Base-by-base conservation (phyloP, 257 asterid species). In the Nicotiana sylvestris region DNA sequence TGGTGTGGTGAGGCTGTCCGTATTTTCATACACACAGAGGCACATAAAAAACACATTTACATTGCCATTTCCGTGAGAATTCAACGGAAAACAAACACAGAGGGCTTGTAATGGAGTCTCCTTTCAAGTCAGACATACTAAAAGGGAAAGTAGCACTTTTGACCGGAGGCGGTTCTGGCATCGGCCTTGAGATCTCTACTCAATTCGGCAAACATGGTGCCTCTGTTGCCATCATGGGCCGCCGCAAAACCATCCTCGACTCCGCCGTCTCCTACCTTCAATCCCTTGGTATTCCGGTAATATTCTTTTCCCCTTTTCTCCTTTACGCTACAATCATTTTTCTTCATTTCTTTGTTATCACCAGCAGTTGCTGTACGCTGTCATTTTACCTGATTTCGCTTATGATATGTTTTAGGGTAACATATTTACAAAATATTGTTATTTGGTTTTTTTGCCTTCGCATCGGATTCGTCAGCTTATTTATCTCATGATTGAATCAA, bases 161-260 rank as follows among this genome's bases (percentile, higher is more conserved):
- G 83, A 95, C 98, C 15, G 98, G 98, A 29, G 98, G 98, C 35
- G 98, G 97, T 72, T 92, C 98, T 5, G 98, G 98, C 1, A 93
- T 95, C 80, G 98, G 98, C 5, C 89, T 89, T 37, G 98, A 89
- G 88, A 92, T 95, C 81, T 88, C 97, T 29, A 82, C 91, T 66
- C 93, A 95, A 53, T 92, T 95, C 37, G 98, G 98, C 27, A 92
- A 89, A 77, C 98, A 95, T 88, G 98, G 98, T 70, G 98, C 98
- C 77, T 88, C 98, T 87, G 66, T 95, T 82, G 94, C 94, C 65
- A 88, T 93, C 85, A 93, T 95, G 98, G 98, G 98, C 81, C 98
- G 98, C 86, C 98, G 98, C 27, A 90, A 83, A 83, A 39, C 69
- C 81, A 93, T 94, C 79, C 66, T 94, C 1, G 91, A 91, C 88